Evolutionary conservation across 2,329 filamentous ascomycete genomes (phyloP), one percentile per base, ranked within the genome.

Genomic region (Colletotrichum camelliae): DNA sequence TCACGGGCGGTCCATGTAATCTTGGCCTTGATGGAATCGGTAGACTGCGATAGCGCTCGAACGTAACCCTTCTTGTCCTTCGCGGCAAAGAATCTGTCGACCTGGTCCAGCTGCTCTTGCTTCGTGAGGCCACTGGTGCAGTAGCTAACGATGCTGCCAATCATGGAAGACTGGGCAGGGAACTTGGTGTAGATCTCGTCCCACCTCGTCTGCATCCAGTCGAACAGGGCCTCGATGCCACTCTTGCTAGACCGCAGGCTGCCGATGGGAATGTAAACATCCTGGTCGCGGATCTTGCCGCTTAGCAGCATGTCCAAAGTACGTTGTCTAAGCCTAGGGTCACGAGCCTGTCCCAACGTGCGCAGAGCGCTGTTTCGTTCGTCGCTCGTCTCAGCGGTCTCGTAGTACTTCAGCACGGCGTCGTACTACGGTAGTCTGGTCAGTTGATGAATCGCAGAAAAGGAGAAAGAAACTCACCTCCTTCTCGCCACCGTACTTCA

Each of bases 331-430:
- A 98, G 91, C 78, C 93, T 92, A 2, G 95, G 93, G 72, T 94
- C 90, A 82, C 93, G 93, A 62, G 95, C 93, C 67, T 95, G 92
- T 67, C 96, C 96, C 27, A 98, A 90, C 37, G 91, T 92, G 80
- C 96, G 95, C 75, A 98, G 91, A 2, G 96, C 96, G 15, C 95
- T 96, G 85, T 98, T 98, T 82, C 96, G 95, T 87, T 98, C 96
- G 81, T 98, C 96, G 79, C 83, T 83, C 24, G 75, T 78, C 62
- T 78, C 68, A 16, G 75, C 77, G 13, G 69, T 73, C 58, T 61
- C 67, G 35, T 75, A 75, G 87, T 95, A 97, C 79, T 95, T 89
- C 71, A 96, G 86, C 24, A 98, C 87, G 55, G 91, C 89, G 66
- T 98, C 91, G 85, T 97, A 98, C 91, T 93, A 29, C 70, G 82